These are phyloP conservation scores for Leccinum obscurum DNA, from an alignment of 768 basidiomycete genomes.

Conservation along the genomic window DNA sequence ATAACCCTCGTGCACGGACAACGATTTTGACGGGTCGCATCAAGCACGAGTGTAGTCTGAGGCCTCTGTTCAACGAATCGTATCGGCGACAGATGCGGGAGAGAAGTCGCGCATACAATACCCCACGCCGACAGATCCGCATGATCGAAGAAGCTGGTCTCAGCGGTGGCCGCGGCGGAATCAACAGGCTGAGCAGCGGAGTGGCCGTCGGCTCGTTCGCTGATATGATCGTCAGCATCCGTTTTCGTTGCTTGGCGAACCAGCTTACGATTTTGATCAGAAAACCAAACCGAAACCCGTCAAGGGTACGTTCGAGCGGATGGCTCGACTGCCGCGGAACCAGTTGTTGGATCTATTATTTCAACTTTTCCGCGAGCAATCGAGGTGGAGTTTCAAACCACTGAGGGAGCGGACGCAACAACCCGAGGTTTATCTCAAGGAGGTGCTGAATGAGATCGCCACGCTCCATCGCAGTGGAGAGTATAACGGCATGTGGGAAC, in stretches of 20 bases:
- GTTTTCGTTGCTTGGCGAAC: background rate
- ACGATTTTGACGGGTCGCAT: constrained; percentile 79
- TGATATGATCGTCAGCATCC: constrained; percentile 60
- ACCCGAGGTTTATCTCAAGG: constrained; percentile 85
- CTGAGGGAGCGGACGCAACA: constrained; percentile 82
- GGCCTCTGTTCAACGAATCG: constrained; percentile 63
- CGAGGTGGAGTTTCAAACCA: constrained; percentile 80
- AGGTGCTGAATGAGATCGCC: constrained; percentile 76
- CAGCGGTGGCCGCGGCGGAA: constrained; percentile 66
- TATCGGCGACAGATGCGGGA: constrained; percentile 76
- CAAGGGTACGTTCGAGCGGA: constrained; percentile 79
- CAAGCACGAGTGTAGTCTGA: constrained; percentile 77
- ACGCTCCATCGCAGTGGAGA: constrained; percentile 79
- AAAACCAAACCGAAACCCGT: constrained; percentile 65
- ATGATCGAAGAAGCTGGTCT: constrained; percentile 74
- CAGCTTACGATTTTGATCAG: constrained; percentile 29
- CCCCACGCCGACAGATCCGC: constrained; percentile 62
- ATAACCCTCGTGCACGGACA: constrained; percentile 65
- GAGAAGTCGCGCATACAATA: constrained; percentile 64
- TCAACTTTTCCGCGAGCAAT: constrained; percentile 68
- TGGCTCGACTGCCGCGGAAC: constrained; percentile 89
- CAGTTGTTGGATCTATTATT: constrained; percentile 87
- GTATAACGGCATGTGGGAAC: constrained; percentile 76
- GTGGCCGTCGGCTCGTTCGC: constrained; percentile 61
- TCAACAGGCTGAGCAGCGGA: constrained; percentile 80